Conservation (phyloP, 1,139 yeast species). For the Geotrichum armillariae region DNA sequence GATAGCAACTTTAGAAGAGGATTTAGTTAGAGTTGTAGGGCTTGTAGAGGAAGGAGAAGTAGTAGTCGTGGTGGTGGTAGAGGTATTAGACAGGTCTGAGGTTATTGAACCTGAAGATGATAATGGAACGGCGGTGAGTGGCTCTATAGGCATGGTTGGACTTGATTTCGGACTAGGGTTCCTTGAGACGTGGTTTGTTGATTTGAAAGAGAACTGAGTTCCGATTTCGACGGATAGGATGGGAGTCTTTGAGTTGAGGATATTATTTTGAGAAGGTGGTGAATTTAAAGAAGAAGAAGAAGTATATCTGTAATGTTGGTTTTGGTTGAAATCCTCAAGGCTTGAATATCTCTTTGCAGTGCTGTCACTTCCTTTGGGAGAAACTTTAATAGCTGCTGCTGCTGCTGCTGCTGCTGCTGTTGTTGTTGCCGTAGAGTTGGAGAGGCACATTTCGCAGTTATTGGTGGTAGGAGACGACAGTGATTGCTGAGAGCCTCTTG, state of each 20-base stretch:
- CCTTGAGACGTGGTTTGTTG: conserved; percentile 9
- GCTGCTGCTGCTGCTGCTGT: too few species aligned
- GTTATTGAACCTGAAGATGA: conserved; percentile 13
- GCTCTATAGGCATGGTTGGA: background rate
- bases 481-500: background rate
- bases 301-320: too few species aligned
- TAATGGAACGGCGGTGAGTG: background rate
- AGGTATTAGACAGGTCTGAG: conserved; percentile 8
- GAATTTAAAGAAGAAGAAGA: background rate
- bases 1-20: background rate
- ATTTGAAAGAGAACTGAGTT: conserved; percentile 36
- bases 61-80: conserved; percentile 10
- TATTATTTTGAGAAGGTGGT: conserved; percentile 1
- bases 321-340: background rate
- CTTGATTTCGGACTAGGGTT: conserved; percentile 7
- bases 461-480: conserved; percentile 1
- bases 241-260: conserved; percentile 14
- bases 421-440: background rate
- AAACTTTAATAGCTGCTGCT: conserved; percentile 1
- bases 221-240: conserved; percentile 35
- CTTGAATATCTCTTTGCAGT: too few species aligned
- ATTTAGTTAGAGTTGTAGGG: background rate
- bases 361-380: background rate
- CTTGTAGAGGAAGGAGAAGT: background rate
- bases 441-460: conserved; percentile 8